A percentile compares a stretch with the other conserved stretches of the same genome.
Conservation (phyloP, 164 flowering plant genomes). For the Stephania japonica region DNA sequence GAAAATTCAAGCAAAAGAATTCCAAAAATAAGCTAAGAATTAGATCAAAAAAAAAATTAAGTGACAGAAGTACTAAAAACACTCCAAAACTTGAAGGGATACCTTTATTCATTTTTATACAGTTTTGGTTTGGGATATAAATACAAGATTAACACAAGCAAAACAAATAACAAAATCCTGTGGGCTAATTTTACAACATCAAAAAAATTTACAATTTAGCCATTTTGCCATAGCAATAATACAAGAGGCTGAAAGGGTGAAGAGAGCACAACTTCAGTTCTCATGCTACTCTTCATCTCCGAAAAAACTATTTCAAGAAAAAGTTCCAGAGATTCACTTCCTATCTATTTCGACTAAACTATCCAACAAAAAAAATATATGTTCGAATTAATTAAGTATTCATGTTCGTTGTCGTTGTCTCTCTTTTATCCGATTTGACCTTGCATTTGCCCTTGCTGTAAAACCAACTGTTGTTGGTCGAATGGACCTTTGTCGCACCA, state of each 20-base stretch:
- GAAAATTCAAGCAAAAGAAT: not conserved
- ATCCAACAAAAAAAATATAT: not conserved
- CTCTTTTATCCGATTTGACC: conserved; percentile 10
- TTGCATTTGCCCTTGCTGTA: conserved; percentile 62
- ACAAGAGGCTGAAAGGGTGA: not conserved
- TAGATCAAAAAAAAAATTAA: no score
- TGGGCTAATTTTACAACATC: conserved; percentile 3
- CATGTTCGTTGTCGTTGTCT: not conserved
- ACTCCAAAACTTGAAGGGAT: not conserved
- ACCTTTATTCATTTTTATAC: not conserved
- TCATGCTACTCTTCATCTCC: not conserved
- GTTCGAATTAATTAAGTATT: not conserved
- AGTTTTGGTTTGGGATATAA: not conserved
- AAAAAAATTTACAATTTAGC: conserved; percentile 6
- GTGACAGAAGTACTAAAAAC: not conserved
- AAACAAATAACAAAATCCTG: not conserved
- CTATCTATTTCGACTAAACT: not conserved
- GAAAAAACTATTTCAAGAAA: not conserved
- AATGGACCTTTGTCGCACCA: conserved; percentile 63
- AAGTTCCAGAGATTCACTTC: not conserved
- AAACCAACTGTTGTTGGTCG: conserved; percentile 62
- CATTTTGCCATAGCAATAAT: not conserved
- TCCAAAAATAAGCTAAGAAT: no score
- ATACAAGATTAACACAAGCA: not conserved
- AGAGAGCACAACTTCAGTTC: not conserved